Evolutionary conservation across 2,329 filamentous ascomycete genomes (phyloP).

Genomic region (Ascochyta lentis): DNA sequence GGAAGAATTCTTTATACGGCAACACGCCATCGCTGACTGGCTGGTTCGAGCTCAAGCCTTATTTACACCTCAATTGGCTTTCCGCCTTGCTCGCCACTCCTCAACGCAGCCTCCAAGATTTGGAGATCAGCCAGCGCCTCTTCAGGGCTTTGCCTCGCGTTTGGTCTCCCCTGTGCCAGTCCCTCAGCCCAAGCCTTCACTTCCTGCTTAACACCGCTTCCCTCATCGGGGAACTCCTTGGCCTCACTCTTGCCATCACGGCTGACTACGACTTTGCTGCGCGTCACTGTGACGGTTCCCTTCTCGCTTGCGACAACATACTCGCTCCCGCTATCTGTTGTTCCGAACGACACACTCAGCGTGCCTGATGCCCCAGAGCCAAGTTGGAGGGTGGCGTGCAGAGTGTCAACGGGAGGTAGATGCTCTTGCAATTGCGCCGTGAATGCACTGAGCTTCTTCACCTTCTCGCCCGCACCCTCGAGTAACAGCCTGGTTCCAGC

Average conservation of each 20-base stretch:
- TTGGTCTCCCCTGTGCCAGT: slow-evolving; percentile 55
- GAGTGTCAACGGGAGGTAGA: slow-evolving; percentile 70
- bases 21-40: no score
- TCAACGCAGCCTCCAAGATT: slow-evolving; percentile 55
- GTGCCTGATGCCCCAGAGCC: slow-evolving; percentile 63
- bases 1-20: no score
- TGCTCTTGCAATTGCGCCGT: slow-evolving; percentile 62
- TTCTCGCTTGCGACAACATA: slow-evolving; percentile 65
- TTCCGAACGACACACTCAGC: slow-evolving; percentile 65
- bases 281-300: slow-evolving; percentile 60
- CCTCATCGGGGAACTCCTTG: slow-evolving; percentile 57
- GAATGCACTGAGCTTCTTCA: slow-evolving; percentile 60
- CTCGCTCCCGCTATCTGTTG: slow-evolving; percentile 61
- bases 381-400: slow-evolving; percentile 65
- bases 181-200: slow-evolving; percentile 66
- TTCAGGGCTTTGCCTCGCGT: slow-evolving; percentile 62
- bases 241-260: slow-evolving; percentile 38
- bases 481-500: slow-evolving; percentile 69
- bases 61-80: slow-evolving; percentile 33
- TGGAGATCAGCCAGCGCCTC: slow-evolving; percentile 68
- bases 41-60: neutral
- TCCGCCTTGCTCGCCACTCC: slow-evolving; percentile 50
- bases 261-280: slow-evolving; percentile 51
- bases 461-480: slow-evolving; percentile 50
- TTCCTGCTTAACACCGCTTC: slow-evolving; percentile 64